These are phyloP conservation scores for Epichloe sp. DNA, from an alignment of 2,329 filamentous ascomycete species.

Conservation along the genomic window DNA sequence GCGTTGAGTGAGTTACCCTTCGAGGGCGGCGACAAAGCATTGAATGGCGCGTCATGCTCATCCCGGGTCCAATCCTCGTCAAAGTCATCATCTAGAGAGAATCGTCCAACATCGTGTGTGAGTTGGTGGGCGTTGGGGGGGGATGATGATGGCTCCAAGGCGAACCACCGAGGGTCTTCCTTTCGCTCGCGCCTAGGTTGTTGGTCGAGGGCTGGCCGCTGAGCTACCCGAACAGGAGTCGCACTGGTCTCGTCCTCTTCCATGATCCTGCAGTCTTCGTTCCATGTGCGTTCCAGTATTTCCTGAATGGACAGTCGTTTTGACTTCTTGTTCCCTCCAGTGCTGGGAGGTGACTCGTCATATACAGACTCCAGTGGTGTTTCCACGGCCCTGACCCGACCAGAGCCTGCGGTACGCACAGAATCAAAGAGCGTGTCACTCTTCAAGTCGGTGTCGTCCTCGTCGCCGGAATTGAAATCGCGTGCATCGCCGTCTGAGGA, in stretches of 20 bases:
- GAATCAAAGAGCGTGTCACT: slow-evolving; percentile 71
- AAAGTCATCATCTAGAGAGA: slow-evolving; percentile 48
- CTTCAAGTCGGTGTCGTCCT: slow-evolving; percentile 66
- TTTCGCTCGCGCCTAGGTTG: neutral
- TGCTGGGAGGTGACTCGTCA: slow-evolving; percentile 59
- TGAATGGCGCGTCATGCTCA: slow-evolving; percentile 38
- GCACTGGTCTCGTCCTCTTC: slow-evolving; percentile 47
- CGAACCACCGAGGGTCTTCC: slow-evolving; percentile 1
- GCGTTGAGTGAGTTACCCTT: slow-evolving; percentile 38
- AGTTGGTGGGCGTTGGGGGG: slow-evolving; percentile 6
- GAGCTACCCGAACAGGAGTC: slow-evolving; percentile 34
- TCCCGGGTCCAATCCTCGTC: slow-evolving; percentile 49
- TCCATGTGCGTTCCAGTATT: slow-evolving; percentile 41
- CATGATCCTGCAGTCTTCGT: slow-evolving; percentile 43
- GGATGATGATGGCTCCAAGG: slow-evolving; percentile 1
- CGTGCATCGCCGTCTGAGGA: slow-evolving; percentile 57
- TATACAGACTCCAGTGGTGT: slow-evolving; percentile 70
- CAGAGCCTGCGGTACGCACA: slow-evolving; percentile 55
- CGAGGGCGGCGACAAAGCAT: slow-evolving; percentile 44
- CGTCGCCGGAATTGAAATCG: slow-evolving; percentile 54
- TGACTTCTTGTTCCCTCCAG: slow-evolving; percentile 36
- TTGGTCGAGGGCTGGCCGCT: slow-evolving; percentile 14
- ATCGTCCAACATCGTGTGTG: slow-evolving; percentile 29
- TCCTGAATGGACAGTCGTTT: slow-evolving; percentile 47
- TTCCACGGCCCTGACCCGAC: slow-evolving; percentile 51